phyloP scores from a whole-genome alignment of 768 basidiomycete species.

The Hortiboletus flavorubellus region DNA sequence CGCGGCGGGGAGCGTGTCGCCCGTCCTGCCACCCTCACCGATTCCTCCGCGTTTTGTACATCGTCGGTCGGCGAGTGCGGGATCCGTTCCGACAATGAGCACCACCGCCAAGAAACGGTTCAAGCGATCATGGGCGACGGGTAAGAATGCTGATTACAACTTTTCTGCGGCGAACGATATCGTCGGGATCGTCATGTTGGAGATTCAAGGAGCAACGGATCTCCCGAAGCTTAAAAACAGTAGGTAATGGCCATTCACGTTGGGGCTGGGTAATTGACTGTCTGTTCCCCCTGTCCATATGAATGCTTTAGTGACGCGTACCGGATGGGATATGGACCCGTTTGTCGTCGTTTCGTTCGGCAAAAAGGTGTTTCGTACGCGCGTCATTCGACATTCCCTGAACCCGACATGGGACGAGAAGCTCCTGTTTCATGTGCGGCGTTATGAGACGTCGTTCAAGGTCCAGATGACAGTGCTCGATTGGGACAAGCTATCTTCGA shows the following conservation, averaged over 20 bases:
- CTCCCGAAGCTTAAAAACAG: conserved; percentile 85
- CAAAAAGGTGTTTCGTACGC: conserved; percentile 94
- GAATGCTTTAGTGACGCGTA: conserved; percentile 64
- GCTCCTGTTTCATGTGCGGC: conserved; percentile 88
- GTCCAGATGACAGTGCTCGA: conserved; percentile 84
- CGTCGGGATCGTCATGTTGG: conserved; percentile 92
- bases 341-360: conserved; percentile 96
- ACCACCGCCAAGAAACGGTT: conserved; percentile 35
- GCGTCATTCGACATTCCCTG: conserved; percentile 77
- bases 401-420: conserved; percentile 96
- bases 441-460: conserved; percentile 77
- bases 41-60: conserved; percentile 22
- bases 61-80: conserved; percentile 32
- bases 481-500: conserved; percentile 92
- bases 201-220: conserved; percentile 81
- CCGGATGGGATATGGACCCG: conserved; percentile 95
- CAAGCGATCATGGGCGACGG: conserved; percentile 36
- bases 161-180: conserved; percentile 76
- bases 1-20: conserved; percentile 6
- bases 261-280: neutral
- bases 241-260: conserved; percentile 38
- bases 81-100: conserved; percentile 24
- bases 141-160: conserved; percentile 48
- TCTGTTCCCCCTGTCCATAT: neutral
- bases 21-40: conserved; percentile 22